phyloP scores from a whole-genome alignment of 1,284 basidiomycete species.

The Ganoderma resinaceum region DNA sequence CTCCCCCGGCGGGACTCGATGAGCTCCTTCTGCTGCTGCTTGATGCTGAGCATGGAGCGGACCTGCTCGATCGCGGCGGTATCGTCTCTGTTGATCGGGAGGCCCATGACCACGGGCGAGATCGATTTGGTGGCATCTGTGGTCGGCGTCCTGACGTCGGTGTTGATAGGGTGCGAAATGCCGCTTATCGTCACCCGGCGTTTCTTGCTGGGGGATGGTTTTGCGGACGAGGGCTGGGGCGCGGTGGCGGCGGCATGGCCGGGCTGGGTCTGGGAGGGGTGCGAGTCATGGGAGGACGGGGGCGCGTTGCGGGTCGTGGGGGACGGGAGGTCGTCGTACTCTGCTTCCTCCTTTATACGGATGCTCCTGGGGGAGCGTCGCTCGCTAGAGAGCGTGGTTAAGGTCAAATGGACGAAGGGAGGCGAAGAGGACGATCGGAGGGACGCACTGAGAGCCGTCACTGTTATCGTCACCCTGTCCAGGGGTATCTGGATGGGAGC shows the following conservation, averaged over 20 bases:
- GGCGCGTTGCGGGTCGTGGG: conserved; percentile 31
- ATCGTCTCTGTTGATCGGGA: conserved; percentile 65
- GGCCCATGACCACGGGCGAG: conserved; percentile 70
- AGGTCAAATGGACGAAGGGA: conserved; percentile 30
- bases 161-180: conserved; percentile 59
- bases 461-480: conserved; percentile 31
- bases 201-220: conserved; percentile 67
- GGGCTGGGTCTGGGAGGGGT: conserved; percentile 14
- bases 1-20: conserved; percentile 73
- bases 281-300: conserved; percentile 37
- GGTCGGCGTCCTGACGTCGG: conserved; percentile 51
- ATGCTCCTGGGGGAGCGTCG: conserved; percentile 54
- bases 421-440: conserved; percentile 38
- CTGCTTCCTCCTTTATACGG: conserved; percentile 68
- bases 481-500: conserved; percentile 37
- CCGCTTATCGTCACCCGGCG: conserved; percentile 75
- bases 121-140: conserved; percentile 57
- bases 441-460: conserved; percentile 42
- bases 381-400: conserved; percentile 40
- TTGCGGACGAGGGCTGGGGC: conserved; percentile 45
- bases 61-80: conserved; percentile 64
- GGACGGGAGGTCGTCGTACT: conserved; percentile 54
- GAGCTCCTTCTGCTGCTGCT: conserved; percentile 73
- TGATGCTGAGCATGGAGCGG: conserved; percentile 65
- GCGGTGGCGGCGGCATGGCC: conserved; percentile 12